Evolutionary conservation across 257 asterid species (phyloP).

Genomic region (Nicotiana otophora): DNA sequence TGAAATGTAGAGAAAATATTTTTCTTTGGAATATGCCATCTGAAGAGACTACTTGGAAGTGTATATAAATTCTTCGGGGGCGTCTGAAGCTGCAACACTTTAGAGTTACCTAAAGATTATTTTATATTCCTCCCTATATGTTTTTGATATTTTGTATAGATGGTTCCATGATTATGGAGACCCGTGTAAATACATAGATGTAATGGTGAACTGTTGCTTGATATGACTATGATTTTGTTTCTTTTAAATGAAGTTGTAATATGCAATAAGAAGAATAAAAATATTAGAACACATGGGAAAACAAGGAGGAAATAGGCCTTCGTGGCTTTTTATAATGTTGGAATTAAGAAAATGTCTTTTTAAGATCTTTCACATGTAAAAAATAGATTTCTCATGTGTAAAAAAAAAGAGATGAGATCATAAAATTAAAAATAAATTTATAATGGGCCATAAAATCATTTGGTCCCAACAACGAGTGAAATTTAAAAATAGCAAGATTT

Average conservation of each 20-base stretch:
- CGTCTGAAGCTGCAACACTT: background rate
- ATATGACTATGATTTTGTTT: background rate
- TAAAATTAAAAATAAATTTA: too few species aligned
- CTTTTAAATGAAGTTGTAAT: background rate
- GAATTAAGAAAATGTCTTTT: too few species aligned
- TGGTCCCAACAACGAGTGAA: too few species aligned
- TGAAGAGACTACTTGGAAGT: background rate
- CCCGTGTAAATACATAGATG: background rate
- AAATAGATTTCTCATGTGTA: too few species aligned
- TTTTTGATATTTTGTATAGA: background rate
- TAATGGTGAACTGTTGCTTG: background rate
- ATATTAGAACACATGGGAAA: background rate
- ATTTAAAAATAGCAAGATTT: too few species aligned
- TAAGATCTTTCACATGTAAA: too few species aligned
- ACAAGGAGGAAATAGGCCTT: background rate
- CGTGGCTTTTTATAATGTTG: too few species aligned
- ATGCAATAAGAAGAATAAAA: background rate
- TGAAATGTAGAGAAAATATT: background rate
- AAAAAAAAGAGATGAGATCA: too few species aligned
- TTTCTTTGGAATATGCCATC: background rate
- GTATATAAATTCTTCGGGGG: background rate
- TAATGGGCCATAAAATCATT: too few species aligned
- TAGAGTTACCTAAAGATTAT: background rate
- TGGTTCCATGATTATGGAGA: constrained; percentile 8
- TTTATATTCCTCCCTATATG: background rate